A percentile compares a stretch with the other conserved stretches of the same genome.
These are phyloP conservation scores for Chenopodium suecicum DNA, from an alignment of 148 eudicot species.

Conservation along the genomic window DNA sequence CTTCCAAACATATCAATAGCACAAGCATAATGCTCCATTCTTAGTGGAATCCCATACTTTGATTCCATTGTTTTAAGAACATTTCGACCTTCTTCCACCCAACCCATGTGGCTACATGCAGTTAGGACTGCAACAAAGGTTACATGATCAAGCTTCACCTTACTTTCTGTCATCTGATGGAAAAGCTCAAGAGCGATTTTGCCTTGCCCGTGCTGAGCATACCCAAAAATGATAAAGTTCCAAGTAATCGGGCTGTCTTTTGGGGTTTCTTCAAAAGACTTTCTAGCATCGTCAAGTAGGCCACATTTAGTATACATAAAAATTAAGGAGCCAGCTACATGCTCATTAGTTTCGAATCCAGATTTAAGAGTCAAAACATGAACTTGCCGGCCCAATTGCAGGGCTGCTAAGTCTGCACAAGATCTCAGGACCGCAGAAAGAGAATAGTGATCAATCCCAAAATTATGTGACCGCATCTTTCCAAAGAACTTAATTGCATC, in stretches of 20 bases:
- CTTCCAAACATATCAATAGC: constrained; percentile 67
- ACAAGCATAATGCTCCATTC: constrained; percentile 84
- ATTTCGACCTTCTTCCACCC: constrained; percentile 59
- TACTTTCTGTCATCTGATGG: constrained; percentile 38
- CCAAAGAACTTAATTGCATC: constrained; percentile 52
- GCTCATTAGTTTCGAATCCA: constrained; percentile 56
- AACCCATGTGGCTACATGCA: constrained; percentile 72
- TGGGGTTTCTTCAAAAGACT: constrained; percentile 51
- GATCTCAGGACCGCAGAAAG: constrained; percentile 72
- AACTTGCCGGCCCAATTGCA: constrained; percentile 59
- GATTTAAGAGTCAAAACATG: constrained; percentile 35
- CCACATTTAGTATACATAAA: constrained; percentile 76
- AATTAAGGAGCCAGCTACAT: constrained; percentile 63
- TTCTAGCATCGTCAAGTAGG: constrained; percentile 49
- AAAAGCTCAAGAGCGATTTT: constrained; percentile 54
- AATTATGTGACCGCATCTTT: constrained; percentile 40
- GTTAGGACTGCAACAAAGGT: constrained; percentile 71
- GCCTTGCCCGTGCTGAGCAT: constrained; percentile 75
- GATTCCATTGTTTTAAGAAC: constrained; percentile 52
- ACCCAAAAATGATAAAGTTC: constrained; percentile 72
- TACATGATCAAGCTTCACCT: constrained; percentile 56
- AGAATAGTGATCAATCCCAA: constrained; percentile 60
- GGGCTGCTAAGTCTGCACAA: constrained; percentile 70
- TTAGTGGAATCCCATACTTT: constrained; percentile 41
- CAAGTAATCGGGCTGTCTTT: constrained; percentile 56